Conservation (phyloP, 2,329 filamentous ascomycete genomes). For the Colletotrichum tofieldiae region DNA sequence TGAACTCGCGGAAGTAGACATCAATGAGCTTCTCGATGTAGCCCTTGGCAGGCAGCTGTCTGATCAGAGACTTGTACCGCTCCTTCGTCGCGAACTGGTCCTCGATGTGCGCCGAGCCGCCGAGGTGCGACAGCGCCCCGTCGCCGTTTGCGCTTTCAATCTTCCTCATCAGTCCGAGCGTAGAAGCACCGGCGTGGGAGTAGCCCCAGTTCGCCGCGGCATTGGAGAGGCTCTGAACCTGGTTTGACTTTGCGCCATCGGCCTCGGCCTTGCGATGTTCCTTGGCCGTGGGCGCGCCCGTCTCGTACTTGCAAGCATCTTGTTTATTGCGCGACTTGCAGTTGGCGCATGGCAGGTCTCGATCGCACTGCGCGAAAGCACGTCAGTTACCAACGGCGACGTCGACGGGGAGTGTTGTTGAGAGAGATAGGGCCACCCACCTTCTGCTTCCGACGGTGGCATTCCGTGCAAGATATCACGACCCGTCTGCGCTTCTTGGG, state of each 20-base stretch:
- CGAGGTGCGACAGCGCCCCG: slow-evolving; percentile 50
- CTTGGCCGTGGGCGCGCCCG: slow-evolving; percentile 61
- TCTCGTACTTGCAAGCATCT: slow-evolving; percentile 71
- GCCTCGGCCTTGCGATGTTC: slow-evolving; percentile 51
- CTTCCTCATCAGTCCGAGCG: slow-evolving; percentile 69
- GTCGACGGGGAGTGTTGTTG: background rate
- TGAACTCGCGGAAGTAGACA: slow-evolving; percentile 71
- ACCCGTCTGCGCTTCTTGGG: slow-evolving; percentile 72
- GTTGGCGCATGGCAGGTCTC: slow-evolving; percentile 72
- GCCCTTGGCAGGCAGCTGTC: slow-evolving; percentile 69
- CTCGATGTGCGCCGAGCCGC: slow-evolving; percentile 47
- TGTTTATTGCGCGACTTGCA: slow-evolving; percentile 72
- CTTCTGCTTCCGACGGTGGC: slow-evolving; percentile 76
- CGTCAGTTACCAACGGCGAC: slow-evolving; percentile 21
- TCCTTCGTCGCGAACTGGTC: slow-evolving; percentile 64
- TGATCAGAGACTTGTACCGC: slow-evolving; percentile 72
- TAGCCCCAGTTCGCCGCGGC: slow-evolving; percentile 69
- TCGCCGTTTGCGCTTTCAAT: slow-evolving; percentile 64
- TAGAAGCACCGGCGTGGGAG: slow-evolving; percentile 65
- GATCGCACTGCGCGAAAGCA: slow-evolving; percentile 65
- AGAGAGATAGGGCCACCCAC: slow-evolving; percentile 44
- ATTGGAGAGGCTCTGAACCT: slow-evolving; percentile 55
- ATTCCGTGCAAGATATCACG: slow-evolving; percentile 76
- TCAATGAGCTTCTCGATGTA: slow-evolving; percentile 70
- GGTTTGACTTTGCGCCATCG: slow-evolving; percentile 40